These are phyloP conservation scores for Sungouiella thailandica DNA, from an alignment of 805 yeast genomes.

Conservation along the genomic window DNA sequence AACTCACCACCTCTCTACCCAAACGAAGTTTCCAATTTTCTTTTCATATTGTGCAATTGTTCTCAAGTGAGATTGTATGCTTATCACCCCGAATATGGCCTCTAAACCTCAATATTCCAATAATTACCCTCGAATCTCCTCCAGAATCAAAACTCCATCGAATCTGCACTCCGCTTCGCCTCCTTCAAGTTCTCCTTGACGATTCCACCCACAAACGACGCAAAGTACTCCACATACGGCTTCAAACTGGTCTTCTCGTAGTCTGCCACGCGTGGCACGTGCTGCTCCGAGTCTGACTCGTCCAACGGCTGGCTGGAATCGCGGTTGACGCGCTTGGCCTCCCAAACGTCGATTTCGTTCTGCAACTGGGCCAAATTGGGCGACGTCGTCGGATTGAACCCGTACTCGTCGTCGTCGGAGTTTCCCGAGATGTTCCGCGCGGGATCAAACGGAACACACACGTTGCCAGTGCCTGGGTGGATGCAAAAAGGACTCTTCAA, in stretches of 20 bases:
- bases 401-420: slow-evolving; percentile 35
- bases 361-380: slow-evolving; percentile 69
- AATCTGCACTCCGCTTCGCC: slow-evolving; percentile 24
- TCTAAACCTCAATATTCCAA: neutral
- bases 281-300: slow-evolving; percentile 17
- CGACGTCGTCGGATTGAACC: slow-evolving; percentile 74
- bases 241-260: slow-evolving; percentile 65
- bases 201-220: slow-evolving; percentile 53
- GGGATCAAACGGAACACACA: slow-evolving; percentile 84
- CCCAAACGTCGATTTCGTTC: slow-evolving; percentile 54
- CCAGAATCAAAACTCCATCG: slow-evolving; percentile 23
- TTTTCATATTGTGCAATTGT: too few relatives aligned
- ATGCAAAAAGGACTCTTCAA: slow-evolving; percentile 95
- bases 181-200: slow-evolving; percentile 48
- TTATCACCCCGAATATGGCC: too few relatives aligned
- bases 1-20: too few relatives aligned
- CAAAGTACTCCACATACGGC: slow-evolving; percentile 65
- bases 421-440: slow-evolving; percentile 28
- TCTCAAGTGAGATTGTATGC: too few relatives aligned
- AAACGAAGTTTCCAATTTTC: too few relatives aligned
- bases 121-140: too few relatives aligned
- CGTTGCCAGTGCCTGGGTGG: slow-evolving; percentile 93
- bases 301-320: slow-evolving; percentile 23
- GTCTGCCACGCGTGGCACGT: slow-evolving; percentile 35
- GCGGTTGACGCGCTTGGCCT: slow-evolving; percentile 26